Evolutionary conservation across 805 yeast species (phyloP), one percentile per base, ranked within the genome.

Genomic region (Pichia gijzeniarum): DNA sequence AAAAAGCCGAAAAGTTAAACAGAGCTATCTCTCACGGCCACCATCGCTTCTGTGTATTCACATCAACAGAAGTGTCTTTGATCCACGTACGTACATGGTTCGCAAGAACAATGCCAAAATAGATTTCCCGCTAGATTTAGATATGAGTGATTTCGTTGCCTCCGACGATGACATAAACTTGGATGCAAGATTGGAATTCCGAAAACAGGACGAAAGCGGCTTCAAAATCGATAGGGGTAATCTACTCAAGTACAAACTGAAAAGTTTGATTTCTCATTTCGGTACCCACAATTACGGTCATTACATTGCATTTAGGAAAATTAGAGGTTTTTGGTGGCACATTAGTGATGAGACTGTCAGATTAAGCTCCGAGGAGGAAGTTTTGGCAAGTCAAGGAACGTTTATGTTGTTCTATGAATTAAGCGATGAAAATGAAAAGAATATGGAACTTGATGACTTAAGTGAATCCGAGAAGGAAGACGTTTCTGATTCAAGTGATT

Each of bases 201-300:
- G 85, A 38, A 79, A 79, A 47, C 80, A 76, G 50, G 82, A 76
- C 49, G 72, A 68, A 60, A 41, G 41, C n/a, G 45, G 45, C 12
- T 33, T 34, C 30, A 45, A 41, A 10, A 19, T 43, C 18, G 44
- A 19, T 16, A 16, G 35, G 21, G 37, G 38, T n/a, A 32, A 27
- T 13, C 10, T 12, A 3, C 61, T 83, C 37, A 67, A 73, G 3
- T 91, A 91, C 62, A 73, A 79, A 34, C 71, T 91, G 50, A 85
- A 85, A 58, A 86, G 96, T 1, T 93, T 86, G 1, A 85, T 91
- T 38, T 81, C 91, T 1, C 99, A 91, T 63, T 90, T 83, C 61
- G 99, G 99, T 40, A 85, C 96, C 1, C 97, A 93, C 56, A 89
- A 91, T 56, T 93, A 88, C 61, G 99, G 99, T n/a, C 99, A 91